phyloP scores from a whole-genome alignment of 192 early-diverging fungal genomes.

The Neocallimastix lanati region DNA sequence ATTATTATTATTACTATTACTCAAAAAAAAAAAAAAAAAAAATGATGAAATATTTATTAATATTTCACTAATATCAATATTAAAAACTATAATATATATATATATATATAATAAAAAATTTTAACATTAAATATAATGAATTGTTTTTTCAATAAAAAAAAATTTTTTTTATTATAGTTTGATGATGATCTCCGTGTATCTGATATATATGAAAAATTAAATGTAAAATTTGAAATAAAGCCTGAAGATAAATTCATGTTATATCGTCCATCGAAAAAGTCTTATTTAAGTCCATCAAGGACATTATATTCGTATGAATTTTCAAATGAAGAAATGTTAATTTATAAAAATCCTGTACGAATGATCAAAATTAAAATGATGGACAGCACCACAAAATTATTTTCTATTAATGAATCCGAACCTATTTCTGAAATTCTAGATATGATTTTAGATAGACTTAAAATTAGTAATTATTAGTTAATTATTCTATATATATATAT shows the following conservation, averaged over 20 bases:
- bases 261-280: neutral
- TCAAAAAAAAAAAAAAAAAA: no score
- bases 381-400: slow-evolving; percentile 25
- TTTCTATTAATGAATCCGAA: slow-evolving; percentile 26
- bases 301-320: slow-evolving; percentile 35
- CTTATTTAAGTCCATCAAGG: slow-evolving; percentile 5
- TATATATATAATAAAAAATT: no score
- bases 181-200: neutral
- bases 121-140: no score
- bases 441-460: neutral
- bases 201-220: neutral
- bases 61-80: no score
- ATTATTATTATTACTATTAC: no score
- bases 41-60: no score
- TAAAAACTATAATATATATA: no score
- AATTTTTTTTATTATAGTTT: no score
- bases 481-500: no score
- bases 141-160: no score
- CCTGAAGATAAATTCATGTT: neutral
- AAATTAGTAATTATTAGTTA: neutral
- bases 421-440: slow-evolving; percentile 5
- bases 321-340: slow-evolving; percentile 22
- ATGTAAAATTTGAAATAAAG: neutral
- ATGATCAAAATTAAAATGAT: slow-evolving; percentile 22
- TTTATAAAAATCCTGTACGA: slow-evolving; percentile 33